A percentile compares a stretch with the other conserved stretches of the same genome.
phyloP scores from a whole-genome alignment of 768 basidiomycete species.

The Dentipellis fragilis region DNA sequence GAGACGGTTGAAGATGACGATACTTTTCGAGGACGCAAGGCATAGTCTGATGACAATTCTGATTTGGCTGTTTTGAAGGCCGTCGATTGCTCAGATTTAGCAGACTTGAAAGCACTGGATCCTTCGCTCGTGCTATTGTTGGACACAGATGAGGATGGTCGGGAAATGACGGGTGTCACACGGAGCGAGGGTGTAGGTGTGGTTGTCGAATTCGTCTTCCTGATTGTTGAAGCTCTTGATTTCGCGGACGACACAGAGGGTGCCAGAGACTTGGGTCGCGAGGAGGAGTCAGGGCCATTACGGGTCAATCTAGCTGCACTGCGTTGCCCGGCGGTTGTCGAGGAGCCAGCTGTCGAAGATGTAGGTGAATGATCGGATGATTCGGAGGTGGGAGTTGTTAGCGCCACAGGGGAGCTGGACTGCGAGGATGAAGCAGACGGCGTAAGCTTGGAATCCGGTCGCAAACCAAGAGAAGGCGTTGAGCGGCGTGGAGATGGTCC shows the following conservation, averaged over 20 bases:
- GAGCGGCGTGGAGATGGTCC: constrained; percentile 15
- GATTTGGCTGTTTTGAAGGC: constrained; percentile 38
- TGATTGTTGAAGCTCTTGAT: constrained; percentile 29
- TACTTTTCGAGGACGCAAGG: constrained; percentile 19
- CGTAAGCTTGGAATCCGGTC: constrained; percentile 67
- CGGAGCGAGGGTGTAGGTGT: constrained; percentile 10
- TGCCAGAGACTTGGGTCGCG: constrained; percentile 16
- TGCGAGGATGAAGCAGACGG: constrained; percentile 26
- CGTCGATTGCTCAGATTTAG: constrained; percentile 17
- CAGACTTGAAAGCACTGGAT: constrained; percentile 36
- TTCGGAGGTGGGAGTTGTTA: constrained; percentile 9
- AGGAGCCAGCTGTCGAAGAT: background rate
- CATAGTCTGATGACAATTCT: constrained; percentile 24
- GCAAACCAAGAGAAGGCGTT: constrained; percentile 14
- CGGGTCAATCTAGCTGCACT: constrained; percentile 5
- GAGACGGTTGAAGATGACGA: constrained; percentile 25
- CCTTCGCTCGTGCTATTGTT: constrained; percentile 22
- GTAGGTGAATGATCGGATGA: constrained; percentile 1
- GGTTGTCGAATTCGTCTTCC: constrained; percentile 17
- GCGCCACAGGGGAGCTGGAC: constrained; percentile 8
- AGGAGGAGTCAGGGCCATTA: constrained; percentile 7
- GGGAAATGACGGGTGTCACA: constrained; percentile 13
- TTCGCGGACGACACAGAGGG: constrained; percentile 27
- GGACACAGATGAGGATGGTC: constrained; percentile 17
- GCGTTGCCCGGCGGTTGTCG: background rate